Evolutionary conservation across 2,329 filamentous ascomycete species (phyloP).

Genomic region (Kalaharituber pfeilii): DNA sequence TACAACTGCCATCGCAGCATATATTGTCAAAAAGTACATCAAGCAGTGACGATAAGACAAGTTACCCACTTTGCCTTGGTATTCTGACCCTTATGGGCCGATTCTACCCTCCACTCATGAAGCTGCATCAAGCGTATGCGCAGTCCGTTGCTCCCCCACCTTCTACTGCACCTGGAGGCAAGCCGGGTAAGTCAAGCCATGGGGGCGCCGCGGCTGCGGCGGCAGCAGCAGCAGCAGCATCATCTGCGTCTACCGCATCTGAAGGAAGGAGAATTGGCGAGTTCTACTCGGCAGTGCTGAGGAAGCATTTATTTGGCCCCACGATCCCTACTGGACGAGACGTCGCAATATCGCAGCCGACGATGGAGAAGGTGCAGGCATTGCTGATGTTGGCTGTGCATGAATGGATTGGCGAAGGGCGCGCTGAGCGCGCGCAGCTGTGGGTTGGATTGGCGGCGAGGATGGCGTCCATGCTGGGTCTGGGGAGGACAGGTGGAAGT

Average conservation of each 20-base stretch:
- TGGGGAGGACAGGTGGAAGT: conserved; percentile 25
- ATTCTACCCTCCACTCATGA: conserved; percentile 44
- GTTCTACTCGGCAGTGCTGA: conserved; percentile 20
- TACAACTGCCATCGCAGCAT: conserved; percentile 16
- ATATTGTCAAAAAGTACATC: conserved; percentile 7
- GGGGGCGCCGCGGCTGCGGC: conserved; percentile 25
- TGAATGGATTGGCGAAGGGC: conserved; percentile 46
- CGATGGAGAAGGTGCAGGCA: conserved; percentile 47
- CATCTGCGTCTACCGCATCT: no score
- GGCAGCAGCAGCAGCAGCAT: conserved; percentile 13
- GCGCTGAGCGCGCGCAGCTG: conserved; percentile 47
- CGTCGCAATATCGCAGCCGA: conserved; percentile 33
- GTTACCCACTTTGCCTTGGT: conserved; percentile 43
- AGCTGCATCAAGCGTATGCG: conserved; percentile 28
- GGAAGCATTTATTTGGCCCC: conserved; percentile 41
- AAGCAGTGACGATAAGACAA: conserved; percentile 26
- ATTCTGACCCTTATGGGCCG: conserved; percentile 52
- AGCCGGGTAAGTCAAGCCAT: conserved; percentile 27
- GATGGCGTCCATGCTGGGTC: conserved; percentile 43
- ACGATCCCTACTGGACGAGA: conserved; percentile 38
- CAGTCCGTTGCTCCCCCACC: conserved; percentile 7
- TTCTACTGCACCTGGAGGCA: conserved; percentile 23
- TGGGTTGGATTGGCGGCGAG: conserved; percentile 43
- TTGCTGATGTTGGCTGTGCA: conserved; percentile 54
- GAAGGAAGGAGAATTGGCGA: conserved; percentile 6